Evolutionary conservation across 2,329 filamentous ascomycete genomes (phyloP).

Genomic region (Colletotrichum zoysiae): DNA sequence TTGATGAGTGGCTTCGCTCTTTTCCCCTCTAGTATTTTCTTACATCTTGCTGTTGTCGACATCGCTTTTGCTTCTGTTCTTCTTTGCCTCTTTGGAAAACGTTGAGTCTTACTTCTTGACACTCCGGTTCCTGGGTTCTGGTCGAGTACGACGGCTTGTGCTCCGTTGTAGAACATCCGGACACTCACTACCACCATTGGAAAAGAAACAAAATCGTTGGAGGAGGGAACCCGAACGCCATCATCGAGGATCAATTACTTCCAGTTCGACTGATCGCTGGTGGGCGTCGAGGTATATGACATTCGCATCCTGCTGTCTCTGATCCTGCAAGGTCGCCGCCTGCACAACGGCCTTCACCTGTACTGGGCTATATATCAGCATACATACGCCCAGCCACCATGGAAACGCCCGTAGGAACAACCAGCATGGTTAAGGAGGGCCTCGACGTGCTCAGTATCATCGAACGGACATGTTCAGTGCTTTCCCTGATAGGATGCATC

Average conservation of each 20-base stretch:
- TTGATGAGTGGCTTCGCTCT: conserved; percentile 16
- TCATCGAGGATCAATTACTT: not conserved
- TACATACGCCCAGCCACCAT: conserved; percentile 5
- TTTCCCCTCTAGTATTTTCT: not conserved
- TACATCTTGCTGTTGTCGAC: conserved; percentile 30
- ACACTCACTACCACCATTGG: not conserved
- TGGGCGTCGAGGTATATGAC: not conserved
- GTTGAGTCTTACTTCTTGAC: conserved; percentile 21
- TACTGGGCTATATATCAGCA: not conserved
- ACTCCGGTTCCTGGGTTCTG: conserved; percentile 5
- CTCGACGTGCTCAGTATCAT: conserved; percentile 69
- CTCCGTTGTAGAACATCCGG: conserved; percentile 10
- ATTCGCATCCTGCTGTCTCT: not conserved
- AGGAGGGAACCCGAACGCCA: not conserved
- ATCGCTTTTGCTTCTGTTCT: conserved; percentile 1
- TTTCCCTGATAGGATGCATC: conserved; percentile 78
- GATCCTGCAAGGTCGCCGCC: not conserved
- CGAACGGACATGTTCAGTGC: conserved; percentile 76
- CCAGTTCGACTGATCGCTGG: not conserved
- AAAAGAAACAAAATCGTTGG: not conserved
- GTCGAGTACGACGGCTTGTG: conserved; percentile 13
- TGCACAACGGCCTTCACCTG: not conserved
- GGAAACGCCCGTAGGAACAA: conserved; percentile 13
- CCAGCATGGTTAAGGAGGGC: conserved; percentile 49
- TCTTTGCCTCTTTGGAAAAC: conserved; percentile 7